Evolutionary conservation across 2,329 filamentous ascomycete genomes (phyloP).

Genomic region (Bipolaris bicolor): DNA sequence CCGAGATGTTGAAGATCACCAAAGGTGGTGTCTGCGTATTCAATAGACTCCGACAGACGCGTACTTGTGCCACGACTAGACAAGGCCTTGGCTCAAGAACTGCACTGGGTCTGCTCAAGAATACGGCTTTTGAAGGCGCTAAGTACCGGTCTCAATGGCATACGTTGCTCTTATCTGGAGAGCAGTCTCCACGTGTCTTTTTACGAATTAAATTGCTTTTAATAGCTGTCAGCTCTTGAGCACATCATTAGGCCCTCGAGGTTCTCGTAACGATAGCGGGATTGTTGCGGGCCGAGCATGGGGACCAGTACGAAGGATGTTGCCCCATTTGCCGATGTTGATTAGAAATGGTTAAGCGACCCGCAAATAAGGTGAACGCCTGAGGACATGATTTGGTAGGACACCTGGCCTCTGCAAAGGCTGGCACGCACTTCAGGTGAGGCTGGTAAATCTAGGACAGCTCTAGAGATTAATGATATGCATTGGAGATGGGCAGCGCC

Average conservation of each 20-base stretch:
- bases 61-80: neutral
- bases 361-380: neutral
- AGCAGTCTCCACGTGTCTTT: constrained; percentile 1
- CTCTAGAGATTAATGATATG: constrained; percentile 36
- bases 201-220: neutral
- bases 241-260: neutral
- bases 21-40: neutral
- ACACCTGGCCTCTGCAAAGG: constrained; percentile 37
- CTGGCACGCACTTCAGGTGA: constrained; percentile 3
- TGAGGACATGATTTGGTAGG: constrained; percentile 5
- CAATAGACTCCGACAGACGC: neutral
- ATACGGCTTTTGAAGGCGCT: neutral
- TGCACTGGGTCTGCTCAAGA: neutral
- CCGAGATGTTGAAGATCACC: neutral
- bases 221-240: neutral
- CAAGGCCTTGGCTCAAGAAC: neutral
- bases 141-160: neutral
- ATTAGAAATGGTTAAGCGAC: neutral
- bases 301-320: neutral
- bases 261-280: neutral
- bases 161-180: neutral
- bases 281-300: neutral
- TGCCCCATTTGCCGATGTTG: neutral
- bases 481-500: constrained; percentile 19
- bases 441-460: constrained; percentile 12